Conservation (phyloP, 1,284 basidiomycete genomes). For the Apiotrichum laibachii region DNA sequence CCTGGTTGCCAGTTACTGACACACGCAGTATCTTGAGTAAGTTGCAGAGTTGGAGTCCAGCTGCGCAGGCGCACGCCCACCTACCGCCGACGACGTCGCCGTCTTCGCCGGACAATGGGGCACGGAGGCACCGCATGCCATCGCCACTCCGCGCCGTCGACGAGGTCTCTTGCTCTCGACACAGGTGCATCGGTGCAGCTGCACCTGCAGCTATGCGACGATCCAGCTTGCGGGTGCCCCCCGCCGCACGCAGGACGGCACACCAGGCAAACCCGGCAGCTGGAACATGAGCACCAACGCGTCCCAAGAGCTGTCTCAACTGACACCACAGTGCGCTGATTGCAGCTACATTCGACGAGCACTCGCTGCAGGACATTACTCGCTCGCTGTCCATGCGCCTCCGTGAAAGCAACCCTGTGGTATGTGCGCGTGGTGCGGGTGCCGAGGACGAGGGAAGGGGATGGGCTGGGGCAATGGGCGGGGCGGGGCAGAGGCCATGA, state of each 20-base stretch:
- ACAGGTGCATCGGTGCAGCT: too few relatives aligned
- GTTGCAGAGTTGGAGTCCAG: constrained; percentile 7
- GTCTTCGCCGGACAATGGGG: not conserved
- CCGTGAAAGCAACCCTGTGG: constrained; percentile 83
- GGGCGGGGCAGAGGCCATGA: not conserved
- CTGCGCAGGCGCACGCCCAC: not conserved
- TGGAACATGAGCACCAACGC: too few relatives aligned
- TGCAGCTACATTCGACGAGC: constrained; percentile 91
- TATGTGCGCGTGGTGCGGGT: constrained; percentile 53
- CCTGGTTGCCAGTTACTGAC: not conserved
- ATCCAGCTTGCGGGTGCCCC: too few relatives aligned
- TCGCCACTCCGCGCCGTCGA: too few relatives aligned
- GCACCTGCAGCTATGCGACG: too few relatives aligned
- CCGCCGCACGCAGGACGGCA: too few relatives aligned
- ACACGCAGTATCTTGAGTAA: constrained; percentile 49
- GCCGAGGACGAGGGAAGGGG: not conserved
- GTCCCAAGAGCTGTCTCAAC: not conserved
- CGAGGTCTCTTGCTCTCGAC: too few relatives aligned
- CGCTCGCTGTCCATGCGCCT: constrained; percentile 78
- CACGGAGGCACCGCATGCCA: not conserved
- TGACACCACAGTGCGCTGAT: constrained; percentile 75
- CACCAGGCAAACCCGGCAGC: too few relatives aligned
- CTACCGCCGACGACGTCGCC: not conserved
- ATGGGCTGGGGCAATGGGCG: not conserved
- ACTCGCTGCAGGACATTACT: constrained; percentile 86